Evolutionary conservation across 169 alveolate species (phyloP).

Genomic region (Eimeria brunetti): DNA sequence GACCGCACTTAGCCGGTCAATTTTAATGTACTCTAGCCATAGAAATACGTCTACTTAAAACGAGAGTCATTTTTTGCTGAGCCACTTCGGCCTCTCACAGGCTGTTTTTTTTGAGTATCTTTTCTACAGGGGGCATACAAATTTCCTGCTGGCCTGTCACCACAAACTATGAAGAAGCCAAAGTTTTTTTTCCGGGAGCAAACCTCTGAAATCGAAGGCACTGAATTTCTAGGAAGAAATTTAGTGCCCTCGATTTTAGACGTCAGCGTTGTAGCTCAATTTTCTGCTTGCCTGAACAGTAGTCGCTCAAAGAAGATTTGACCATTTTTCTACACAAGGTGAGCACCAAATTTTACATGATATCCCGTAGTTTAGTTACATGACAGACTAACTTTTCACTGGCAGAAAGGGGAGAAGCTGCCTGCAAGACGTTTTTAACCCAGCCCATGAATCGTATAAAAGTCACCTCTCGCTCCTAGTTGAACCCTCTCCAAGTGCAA

Average conservation of each 20-base stretch:
- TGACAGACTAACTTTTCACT: conserved; percentile 28
- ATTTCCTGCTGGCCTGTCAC: conserved; percentile 1
- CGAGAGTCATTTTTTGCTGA: conserved; percentile 31
- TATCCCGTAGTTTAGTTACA: background rate
- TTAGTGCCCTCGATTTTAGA: no score
- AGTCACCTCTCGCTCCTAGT: conserved; percentile 84
- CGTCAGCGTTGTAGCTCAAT: background rate
- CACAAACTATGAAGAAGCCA: background rate
- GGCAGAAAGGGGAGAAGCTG: conserved; percentile 85
- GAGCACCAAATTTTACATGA: background rate
- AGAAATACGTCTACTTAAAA: background rate
- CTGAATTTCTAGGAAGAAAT: background rate
- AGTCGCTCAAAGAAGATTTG: background rate
- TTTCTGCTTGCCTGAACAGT: background rate
- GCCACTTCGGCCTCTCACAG: conserved; percentile 43
- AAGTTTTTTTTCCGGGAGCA: background rate
- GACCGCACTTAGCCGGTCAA: no score
- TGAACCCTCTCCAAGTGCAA: conserved; percentile 83
- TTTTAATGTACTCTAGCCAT: no score
- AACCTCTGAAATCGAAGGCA: background rate
- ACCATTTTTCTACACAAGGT: background rate
- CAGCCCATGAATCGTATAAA: conserved; percentile 83
- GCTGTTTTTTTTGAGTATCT: conserved; percentile 1
- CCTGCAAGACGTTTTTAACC: conserved; percentile 86
- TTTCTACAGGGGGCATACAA: background rate